Conservation (phyloP, 2,329 filamentous ascomycete species). For the Verticillium tricorpus region DNA sequence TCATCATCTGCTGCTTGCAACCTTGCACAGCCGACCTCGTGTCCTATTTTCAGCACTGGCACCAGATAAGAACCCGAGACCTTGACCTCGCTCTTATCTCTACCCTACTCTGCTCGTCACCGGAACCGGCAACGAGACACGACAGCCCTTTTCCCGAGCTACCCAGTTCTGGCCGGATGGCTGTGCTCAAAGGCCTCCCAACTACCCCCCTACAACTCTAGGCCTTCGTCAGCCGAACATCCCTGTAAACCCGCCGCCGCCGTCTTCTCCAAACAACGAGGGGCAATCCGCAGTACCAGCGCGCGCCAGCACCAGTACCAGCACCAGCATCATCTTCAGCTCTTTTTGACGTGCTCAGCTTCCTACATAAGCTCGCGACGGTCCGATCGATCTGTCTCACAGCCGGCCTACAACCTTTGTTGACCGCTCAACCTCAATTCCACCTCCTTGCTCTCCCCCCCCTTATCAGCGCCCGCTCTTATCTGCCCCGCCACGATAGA, state of each 20-base stretch:
- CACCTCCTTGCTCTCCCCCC: not conserved
- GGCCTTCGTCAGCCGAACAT: not conserved
- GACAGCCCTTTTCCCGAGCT: not conserved
- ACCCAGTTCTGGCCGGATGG: slow-evolving; percentile 9
- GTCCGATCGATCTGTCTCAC: not conserved
- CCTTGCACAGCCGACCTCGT: not conserved
- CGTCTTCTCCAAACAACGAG: not conserved
- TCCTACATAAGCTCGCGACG: not conserved
- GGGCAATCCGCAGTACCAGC: not conserved
- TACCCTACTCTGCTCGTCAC: not conserved
- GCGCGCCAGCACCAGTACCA: not conserved
- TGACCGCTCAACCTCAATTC: not conserved
- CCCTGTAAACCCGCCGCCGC: not conserved
- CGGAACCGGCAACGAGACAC: not conserved
- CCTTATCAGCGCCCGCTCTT: not conserved
- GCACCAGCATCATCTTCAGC: not conserved
- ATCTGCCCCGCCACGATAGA: not conserved
- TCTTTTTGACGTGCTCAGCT: not conserved
- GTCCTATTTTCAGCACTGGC: slow-evolving; percentile 2
- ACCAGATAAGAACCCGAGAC: slow-evolving; percentile 2
- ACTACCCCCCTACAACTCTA: slow-evolving; percentile 3
- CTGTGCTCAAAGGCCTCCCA: slow-evolving; percentile 13
- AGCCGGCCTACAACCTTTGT: not conserved
- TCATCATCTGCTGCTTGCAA: not conserved
- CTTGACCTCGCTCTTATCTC: not conserved